Percentiles rank a stretch among this genome's conserved stretches.
Evolutionary conservation across 352 stramenopile species (phyloP).

Genomic region (Pythium myriotylum): DNA sequence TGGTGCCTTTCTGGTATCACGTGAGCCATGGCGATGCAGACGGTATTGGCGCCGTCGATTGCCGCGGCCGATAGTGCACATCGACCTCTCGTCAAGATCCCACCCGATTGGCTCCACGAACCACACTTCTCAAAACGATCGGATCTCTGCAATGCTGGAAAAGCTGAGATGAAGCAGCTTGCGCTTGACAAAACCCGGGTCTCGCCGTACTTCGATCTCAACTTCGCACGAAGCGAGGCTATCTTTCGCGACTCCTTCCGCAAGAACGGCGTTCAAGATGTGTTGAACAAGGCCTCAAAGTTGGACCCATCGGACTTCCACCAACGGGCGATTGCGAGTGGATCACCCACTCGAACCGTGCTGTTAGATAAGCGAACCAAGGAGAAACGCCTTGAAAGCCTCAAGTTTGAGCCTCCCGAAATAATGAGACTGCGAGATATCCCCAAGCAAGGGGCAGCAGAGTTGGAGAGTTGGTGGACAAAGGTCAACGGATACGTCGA

Average conservation of each 20-base stretch:
- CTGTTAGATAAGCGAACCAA: slow-evolving; percentile 37
- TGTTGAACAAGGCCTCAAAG: slow-evolving; percentile 17
- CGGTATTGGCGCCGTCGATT: background rate
- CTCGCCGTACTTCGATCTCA: slow-evolving; percentile 35
- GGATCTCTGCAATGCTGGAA: slow-evolving; percentile 49
- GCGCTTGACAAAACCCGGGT: slow-evolving; percentile 29
- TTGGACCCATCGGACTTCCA: slow-evolving; percentile 35
- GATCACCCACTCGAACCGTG: slow-evolving; percentile 39
- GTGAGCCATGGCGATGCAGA: slow-evolving; percentile 6
- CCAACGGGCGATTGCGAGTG: slow-evolving; percentile 37
- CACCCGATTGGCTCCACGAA: slow-evolving; percentile 59
- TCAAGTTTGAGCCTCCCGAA: slow-evolving; percentile 59
- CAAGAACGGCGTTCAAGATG: slow-evolving; percentile 50
- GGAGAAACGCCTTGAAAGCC: slow-evolving; percentile 37
- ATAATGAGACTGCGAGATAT: slow-evolving; percentile 55
- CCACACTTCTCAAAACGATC: slow-evolving; percentile 45
- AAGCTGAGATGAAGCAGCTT: slow-evolving; percentile 42
- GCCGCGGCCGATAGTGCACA: background rate
- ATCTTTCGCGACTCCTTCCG: slow-evolving; percentile 55
- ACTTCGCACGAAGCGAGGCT: slow-evolving; percentile 47
- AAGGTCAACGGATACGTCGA: slow-evolving; percentile 56
- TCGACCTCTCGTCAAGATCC: slow-evolving; percentile 38
- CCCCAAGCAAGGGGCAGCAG: slow-evolving; percentile 35
- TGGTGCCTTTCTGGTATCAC: too few species aligned
- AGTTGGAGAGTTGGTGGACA: slow-evolving; percentile 65